Conservation (phyloP, 1,284 basidiomycete genomes). For the Rhodotorula sp. region DNA sequence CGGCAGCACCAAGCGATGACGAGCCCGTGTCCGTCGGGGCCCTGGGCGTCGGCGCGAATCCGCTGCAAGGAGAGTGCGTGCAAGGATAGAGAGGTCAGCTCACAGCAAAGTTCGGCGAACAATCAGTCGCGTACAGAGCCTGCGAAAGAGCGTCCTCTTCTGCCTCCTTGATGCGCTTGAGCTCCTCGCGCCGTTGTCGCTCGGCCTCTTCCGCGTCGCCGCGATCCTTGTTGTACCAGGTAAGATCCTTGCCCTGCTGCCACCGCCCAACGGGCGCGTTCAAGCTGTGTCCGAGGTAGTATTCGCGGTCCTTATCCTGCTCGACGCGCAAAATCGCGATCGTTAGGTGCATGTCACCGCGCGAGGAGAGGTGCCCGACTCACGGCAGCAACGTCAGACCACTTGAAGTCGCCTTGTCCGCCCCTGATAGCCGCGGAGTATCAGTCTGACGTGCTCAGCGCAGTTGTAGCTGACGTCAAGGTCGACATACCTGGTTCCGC, state of each 20-base stretch:
- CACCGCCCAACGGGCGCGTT: constrained; percentile 43
- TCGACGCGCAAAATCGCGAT: neutral
- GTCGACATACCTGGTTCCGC: constrained; percentile 26
- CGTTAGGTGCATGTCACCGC: neutral
- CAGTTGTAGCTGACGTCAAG: neutral
- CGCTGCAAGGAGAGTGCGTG: neutral
- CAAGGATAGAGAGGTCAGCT: neutral
- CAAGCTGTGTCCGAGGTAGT: constrained; percentile 44
- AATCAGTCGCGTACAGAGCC: constrained; percentile 36
- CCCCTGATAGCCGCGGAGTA: constrained; percentile 1
- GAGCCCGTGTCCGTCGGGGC: neutral
- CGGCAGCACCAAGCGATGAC: neutral
- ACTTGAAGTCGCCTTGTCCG: constrained; percentile 44
- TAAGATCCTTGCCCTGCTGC: constrained; percentile 42
- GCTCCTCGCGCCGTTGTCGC: constrained; percentile 34
- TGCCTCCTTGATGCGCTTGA: constrained; percentile 40
- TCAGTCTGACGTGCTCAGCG: neutral
- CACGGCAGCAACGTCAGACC: constrained; percentile 34
- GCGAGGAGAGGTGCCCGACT: neutral
- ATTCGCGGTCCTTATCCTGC: constrained; percentile 43
- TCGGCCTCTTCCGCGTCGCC: constrained; percentile 23
- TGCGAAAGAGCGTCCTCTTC: constrained; percentile 44
- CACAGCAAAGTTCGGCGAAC: rapidly evolving
- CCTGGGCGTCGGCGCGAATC: constrained; percentile 26
- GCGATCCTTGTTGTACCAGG: constrained; percentile 44